These are phyloP conservation scores for Houttuynia cordata DNA, from an alignment of 164 flowering plant species.

Conservation along the genomic window DNA sequence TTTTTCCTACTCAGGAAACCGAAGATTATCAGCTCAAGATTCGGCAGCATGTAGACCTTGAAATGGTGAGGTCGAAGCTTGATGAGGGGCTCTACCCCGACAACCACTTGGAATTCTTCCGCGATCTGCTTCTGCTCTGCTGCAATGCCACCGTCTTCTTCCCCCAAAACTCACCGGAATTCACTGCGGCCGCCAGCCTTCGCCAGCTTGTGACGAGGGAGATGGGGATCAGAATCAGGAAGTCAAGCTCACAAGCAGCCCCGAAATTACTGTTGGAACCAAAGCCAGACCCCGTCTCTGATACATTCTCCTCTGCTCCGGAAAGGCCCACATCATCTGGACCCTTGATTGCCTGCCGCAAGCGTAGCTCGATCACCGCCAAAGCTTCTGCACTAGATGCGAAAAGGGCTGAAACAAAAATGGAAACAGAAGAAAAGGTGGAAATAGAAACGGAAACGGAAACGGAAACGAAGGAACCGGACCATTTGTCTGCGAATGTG, in stretches of 20 bases:
- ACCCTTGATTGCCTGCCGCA: constrained; percentile 9
- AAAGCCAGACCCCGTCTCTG: background rate
- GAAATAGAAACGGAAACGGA: constrained; percentile 4
- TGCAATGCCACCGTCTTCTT: constrained; percentile 55
- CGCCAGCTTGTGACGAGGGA: constrained; percentile 34
- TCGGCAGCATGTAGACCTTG: constrained; percentile 54
- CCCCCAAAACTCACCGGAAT: constrained; percentile 30
- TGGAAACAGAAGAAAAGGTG: background rate
- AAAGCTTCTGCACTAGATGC: constrained; percentile 2
- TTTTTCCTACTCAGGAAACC: constrained; percentile 28
- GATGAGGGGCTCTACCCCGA: constrained; percentile 37
- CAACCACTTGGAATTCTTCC: constrained; percentile 31
- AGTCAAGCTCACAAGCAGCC: background rate
- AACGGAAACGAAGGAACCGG: constrained; percentile 1
- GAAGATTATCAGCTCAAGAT: constrained; percentile 33
- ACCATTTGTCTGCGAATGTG: constrained; percentile 14
- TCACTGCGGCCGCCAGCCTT: constrained; percentile 32
- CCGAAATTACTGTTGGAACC: background rate
- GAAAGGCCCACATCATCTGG: constrained; percentile 5
- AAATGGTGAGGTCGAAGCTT: constrained; percentile 29
- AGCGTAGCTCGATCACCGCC: constrained; percentile 13
- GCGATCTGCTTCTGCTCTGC: constrained; percentile 53
- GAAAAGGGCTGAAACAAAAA: background rate
- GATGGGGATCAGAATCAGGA: constrained; percentile 8
- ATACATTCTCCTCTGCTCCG: background rate